Base-by-base conservation (phyloP, 352 stramenopile species). In the Phytophthora tubulina region DNA sequence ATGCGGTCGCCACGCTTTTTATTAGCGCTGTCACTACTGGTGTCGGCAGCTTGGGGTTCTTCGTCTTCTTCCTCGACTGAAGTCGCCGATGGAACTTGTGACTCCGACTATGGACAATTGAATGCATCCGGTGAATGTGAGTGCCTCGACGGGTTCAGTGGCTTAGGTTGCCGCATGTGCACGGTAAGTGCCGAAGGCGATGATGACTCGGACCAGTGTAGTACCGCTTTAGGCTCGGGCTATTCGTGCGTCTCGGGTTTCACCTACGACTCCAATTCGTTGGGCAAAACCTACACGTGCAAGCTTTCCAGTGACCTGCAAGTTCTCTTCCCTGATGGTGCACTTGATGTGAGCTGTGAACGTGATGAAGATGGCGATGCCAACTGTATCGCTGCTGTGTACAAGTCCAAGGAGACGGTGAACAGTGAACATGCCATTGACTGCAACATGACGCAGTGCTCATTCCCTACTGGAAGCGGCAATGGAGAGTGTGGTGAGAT, bases 271-370 rank as follows among this genome's bases (percentile, higher is more conserved):
- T 67, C 79, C 8, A 54, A 46, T 6, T 77, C 78, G 11, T 30
- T 67, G 10, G 44, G 53, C 55, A 95, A 93, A 74, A 91, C 85
- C 36, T 95, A 95, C 74, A 75, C 76, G 31, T 95, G 87, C 59
- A 51, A 50, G 13, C 57, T 95, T 27, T 82, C 84, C 32, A 66
- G 63, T 6, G 63, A 67, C 8, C 72, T 95, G 6, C 78, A 93
- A 65, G 60, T 68, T 41, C 67, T 95, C 13, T 92, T 95, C 52
- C 53, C 73, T 0, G 85, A 92, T 66, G 85, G 87, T 49, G 84
- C 84, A 1, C 42, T 95, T 32, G 82, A 83, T 41, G 75, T 95
- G 17, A 69, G 56, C 13, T 94, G 87, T 65, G 73, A 91, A 52
- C 79, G 79, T 44, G 58, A 75, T 15, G 66, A 60, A n/a, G 21